phyloP scores from a whole-genome alignment of 2,329 filamentous ascomycete genomes.

The Cadophora sp. region DNA sequence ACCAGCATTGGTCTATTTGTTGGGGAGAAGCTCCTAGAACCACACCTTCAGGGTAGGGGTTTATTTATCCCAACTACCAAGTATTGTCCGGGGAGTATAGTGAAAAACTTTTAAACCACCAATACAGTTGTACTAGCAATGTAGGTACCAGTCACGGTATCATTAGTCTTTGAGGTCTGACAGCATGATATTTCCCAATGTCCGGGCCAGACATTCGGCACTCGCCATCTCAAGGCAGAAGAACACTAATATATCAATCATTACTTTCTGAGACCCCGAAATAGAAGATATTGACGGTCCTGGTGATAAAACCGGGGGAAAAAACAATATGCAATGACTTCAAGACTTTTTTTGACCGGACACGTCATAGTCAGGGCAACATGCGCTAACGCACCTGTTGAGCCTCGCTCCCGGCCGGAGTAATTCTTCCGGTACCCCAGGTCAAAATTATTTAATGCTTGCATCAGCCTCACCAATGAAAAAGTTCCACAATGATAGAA shows the following conservation, averaged over 20 bases:
- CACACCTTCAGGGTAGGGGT: no score
- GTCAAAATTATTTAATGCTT: neutral
- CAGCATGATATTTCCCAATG: neutral
- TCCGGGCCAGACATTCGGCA: neutral
- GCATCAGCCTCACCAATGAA: neutral
- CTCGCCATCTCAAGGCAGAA: neutral
- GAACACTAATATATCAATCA: neutral
- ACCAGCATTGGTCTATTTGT: no score
- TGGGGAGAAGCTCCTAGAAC: no score
- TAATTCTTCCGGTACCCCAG: neutral
- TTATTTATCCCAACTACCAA: no score
- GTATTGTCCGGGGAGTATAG: neutral
- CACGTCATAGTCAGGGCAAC: neutral
- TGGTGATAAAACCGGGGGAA: neutral
- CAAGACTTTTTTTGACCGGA: constrained; percentile 4
- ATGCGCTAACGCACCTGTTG: constrained; percentile 2
- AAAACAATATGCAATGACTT: constrained; percentile 12
- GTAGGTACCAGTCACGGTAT: neutral
- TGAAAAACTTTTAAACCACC: no score
- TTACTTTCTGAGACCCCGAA: neutral
- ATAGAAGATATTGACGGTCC: neutral
- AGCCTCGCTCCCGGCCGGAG: neutral
- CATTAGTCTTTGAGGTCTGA: neutral
- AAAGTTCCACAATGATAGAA: neutral
- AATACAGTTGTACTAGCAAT: neutral